Conservation (phyloP, 305 asterid genomes). For the Fraxinus velutina region DNA sequence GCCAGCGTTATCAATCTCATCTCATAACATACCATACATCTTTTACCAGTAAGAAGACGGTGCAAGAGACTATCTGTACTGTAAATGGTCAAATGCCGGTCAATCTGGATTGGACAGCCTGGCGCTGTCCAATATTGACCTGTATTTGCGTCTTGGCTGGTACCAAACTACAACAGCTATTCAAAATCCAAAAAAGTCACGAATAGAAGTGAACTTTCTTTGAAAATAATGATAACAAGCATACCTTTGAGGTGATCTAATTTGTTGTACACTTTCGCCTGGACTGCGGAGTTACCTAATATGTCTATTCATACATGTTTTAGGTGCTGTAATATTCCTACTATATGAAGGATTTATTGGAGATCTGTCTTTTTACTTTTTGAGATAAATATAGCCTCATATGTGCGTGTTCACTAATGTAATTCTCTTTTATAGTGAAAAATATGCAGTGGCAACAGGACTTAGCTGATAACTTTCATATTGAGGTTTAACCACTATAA, state of each 20-base stretch:
- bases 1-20: neutral
- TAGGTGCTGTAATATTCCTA: neutral
- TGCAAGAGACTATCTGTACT: neutral
- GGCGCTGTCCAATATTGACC: neutral
- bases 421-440: neutral
- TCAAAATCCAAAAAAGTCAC: neutral
- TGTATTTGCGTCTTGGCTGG: neutral
- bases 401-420: neutral
- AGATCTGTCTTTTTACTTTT: neutral
- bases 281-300: neutral
- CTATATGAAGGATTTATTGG: neutral
- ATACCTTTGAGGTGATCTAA: neutral
- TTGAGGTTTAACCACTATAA: neutral
- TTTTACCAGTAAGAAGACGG: neutral
- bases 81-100: neutral
- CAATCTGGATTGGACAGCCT: neutral
- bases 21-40: neutral
- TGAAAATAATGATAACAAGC: neutral
- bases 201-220: neutral
- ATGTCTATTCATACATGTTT: neutral
- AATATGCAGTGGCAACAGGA: neutral
- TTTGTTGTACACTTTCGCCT: neutral
- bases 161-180: neutral
- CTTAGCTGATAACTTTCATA: neutral
- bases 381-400: neutral